Conservation (phyloP, 163 green algal genomes). For the Scenedesmus sp. region DNA sequence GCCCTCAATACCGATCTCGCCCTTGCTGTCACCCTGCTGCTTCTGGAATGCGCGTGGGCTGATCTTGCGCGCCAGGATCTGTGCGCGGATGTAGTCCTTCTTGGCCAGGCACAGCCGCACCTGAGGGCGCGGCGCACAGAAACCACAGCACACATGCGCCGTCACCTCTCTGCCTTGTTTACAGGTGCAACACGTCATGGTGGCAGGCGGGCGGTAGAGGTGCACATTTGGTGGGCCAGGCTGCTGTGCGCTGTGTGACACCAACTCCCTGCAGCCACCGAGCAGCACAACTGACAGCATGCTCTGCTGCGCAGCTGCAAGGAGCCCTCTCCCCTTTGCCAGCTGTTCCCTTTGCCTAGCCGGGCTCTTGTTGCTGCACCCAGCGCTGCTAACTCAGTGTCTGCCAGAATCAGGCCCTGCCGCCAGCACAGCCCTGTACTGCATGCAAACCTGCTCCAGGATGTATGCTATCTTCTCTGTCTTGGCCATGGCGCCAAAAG, state of each 20-base stretch:
- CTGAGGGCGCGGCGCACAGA: slow-evolving; percentile 49
- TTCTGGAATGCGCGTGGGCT: slow-evolving; percentile 85
- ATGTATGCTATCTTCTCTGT: slow-evolving; percentile 99
- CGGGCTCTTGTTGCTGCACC: not conserved
- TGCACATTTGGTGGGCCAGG: not conserved
- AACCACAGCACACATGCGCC: not conserved
- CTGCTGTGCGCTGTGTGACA: not conserved
- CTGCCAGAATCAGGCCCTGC: not conserved
- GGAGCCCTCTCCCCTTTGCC: no score
- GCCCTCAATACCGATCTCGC: slow-evolving; percentile 95
- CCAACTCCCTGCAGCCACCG: not conserved
- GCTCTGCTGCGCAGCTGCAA: not conserved
- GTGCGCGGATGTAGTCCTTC: slow-evolving; percentile 93
- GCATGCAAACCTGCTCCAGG: slow-evolving; percentile 90
- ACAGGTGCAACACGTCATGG: not conserved
- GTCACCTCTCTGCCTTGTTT: not conserved
- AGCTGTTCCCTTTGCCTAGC: no score
- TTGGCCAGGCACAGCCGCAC: slow-evolving; percentile 96
- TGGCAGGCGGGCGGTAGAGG: no score
- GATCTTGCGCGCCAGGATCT: slow-evolving; percentile 98
- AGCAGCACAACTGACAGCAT: not conserved
- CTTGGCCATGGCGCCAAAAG: slow-evolving; percentile 98
- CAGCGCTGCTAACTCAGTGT: not conserved
- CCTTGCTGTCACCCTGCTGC: slow-evolving; percentile 78
- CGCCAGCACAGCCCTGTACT: not conserved